Evolutionary conservation across 2,329 filamentous ascomycete genomes (phyloP), one percentile per base, ranked within the genome.

Genomic region (Fusarium cicatricum): DNA sequence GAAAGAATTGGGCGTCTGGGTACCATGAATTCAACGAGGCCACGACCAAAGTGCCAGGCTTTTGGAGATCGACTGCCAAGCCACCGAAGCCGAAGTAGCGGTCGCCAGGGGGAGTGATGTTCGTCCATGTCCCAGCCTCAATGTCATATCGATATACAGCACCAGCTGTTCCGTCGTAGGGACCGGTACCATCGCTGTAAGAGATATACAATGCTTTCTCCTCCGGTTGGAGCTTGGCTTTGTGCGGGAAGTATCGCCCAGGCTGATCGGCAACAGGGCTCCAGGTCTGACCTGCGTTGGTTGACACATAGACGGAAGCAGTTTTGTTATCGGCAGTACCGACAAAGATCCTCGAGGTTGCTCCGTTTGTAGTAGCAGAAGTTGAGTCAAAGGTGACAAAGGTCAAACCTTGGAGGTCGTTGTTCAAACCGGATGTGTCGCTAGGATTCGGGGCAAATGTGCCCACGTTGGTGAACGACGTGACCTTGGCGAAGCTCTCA

Each of bases 1-100:
- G 74, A 72, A 80, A 86, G 31, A 86, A 73, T 48, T 83, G 79
- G 1, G 78, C 82, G 55, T 86, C 84, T 0, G 84, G 84, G 72
- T 78, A 86, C 84, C 84, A 86, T 14, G 78, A 81, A 70, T 86
- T 87, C 34, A 86, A 68, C 1, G 78, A 78, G 0, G 83, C 82
- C 1, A 85, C 83, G 39, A 87, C 78, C 14, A 86, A 66, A 0
- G 83, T 86, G 0, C 83, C 84, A 0, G 84, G 78, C 19, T 78
- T 80, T 60, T 81, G 75, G 58, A 80, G 72, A 41, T 86, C 84
- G 16, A 86, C 72, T 0, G 78, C 74, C 2, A 86, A 71, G 3
- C 84, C 84, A 6, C 84, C 84, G 38, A 85, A 86, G 2, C 84
- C 84, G 51, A 79, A 84, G 64, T 76, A 77, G 5, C 83, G 73